A percentile compares a stretch with the other conserved stretches of the same genome.
Conservation (phyloP, 2,329 filamentous ascomycete species). For the Phialocephala sp. region DNA sequence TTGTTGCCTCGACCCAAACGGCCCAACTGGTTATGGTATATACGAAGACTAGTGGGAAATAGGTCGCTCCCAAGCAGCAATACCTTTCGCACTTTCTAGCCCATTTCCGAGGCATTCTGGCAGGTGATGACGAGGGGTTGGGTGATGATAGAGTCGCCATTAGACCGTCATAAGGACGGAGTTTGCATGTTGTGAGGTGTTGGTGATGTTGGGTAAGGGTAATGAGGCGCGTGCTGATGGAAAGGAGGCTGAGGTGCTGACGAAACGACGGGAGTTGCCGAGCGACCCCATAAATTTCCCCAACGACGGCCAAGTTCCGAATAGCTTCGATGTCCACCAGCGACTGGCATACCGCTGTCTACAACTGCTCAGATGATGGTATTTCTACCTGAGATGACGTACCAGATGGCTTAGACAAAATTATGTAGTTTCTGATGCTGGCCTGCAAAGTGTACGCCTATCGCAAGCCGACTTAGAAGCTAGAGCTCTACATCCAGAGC, state of each 20-base stretch:
- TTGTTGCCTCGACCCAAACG: slow-evolving; percentile 80
- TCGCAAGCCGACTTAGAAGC: no score
- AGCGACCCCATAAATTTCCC: not conserved
- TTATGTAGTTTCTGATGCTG: no score
- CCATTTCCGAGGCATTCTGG: slow-evolving; percentile 61
- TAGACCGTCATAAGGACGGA: not conserved
- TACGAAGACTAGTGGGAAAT: slow-evolving; percentile 88
- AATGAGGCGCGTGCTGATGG: not conserved
- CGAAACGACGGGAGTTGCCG: not conserved
- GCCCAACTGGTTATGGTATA: slow-evolving; percentile 94
- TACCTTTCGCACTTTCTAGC: slow-evolving; percentile 78
- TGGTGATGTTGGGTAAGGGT: not conserved
- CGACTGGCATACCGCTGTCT: not conserved
- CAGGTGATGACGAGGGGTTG: slow-evolving; percentile 35
- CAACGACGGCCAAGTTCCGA: not conserved
- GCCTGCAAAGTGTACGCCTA: no score
- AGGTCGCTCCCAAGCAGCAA: slow-evolving; percentile 80
- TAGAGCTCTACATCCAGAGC: no score
- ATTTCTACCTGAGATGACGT: not conserved
- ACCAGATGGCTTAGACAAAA: not conserved
- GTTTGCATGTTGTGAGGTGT: slow-evolving; percentile 11
- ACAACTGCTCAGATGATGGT: not conserved
- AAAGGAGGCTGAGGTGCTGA: slow-evolving; percentile 8
- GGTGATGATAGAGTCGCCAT: slow-evolving; percentile 19
- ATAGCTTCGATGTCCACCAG: not conserved